Evolutionary conservation across 176 grass and related monocot species (phyloP), one percentile per base, ranked within the genome.

Genomic region (Echinochloa phyllopogon): DNA sequence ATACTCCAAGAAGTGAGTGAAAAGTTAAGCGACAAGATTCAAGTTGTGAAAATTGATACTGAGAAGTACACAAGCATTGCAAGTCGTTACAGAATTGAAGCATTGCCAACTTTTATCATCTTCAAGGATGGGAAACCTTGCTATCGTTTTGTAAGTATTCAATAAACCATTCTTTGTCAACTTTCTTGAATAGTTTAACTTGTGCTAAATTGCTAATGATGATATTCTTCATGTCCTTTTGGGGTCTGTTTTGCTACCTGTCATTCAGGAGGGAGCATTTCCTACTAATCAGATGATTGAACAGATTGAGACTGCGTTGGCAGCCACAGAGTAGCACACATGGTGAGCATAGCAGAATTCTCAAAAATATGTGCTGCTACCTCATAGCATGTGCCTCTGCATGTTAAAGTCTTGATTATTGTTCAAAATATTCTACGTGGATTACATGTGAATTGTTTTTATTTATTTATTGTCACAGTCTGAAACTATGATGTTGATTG

Each of bases 1-100:
- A 86, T 99, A 82, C 87, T 99, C 80, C 74, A 99, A 86, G 91
- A 99, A 91, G 91, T 99, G n/a, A 76, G 92, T 63, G 96, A 94
- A 74, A 94, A 91, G 77, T 70, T 99, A 71, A 86, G 86, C n/a
- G 93, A 92, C 43, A 94, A 94, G 83, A 94, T 99, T 86, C 84
- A 92, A 87, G 86, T 99, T 81, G 93, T 94, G 69, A 99, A 99
- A 87, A 99, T 99, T 80, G 96, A 99, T 74, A 99, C 96, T 72
- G 96, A 96, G 88, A 96, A 96, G 87, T 96, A 99, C 77, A 73
- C 86, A 36, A 92, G 82, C 86, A 99, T 96, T 76, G 96, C 93
- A 14, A 94, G 58, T 74, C 84, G 69, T 39, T 99, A 96, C 83
- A 39, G 23, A 74, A 90, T 98, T 65, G 80, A 98, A 92, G 96